phyloP scores from a whole-genome alignment of 352 stramenopile genomes.

The Lagenidium giganteum region DNA sequence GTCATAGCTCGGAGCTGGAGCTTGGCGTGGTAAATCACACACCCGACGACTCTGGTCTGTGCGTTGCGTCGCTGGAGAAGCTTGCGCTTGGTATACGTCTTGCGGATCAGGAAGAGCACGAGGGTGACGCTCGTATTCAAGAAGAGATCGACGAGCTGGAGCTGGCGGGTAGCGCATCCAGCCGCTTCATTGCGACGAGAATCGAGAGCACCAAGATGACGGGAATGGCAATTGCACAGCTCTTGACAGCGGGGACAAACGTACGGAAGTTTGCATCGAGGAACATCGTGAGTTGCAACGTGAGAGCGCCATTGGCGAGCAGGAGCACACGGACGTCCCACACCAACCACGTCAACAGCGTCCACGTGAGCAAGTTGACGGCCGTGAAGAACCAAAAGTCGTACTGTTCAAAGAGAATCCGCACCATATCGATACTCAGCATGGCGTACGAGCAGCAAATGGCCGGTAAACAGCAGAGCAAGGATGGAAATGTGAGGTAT shows the following conservation, averaged over 20 bases:
- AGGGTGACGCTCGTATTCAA: slow-evolving; percentile 10
- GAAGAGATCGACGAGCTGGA: slow-evolving; percentile 13
- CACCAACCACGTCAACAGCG: slow-evolving; percentile 14
- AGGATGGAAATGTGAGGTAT: slow-evolving; percentile 2
- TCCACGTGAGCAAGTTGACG: slow-evolving; percentile 23
- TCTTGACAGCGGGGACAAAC: slow-evolving; percentile 7
- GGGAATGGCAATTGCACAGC: slow-evolving; percentile 2
- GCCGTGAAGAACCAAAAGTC: slow-evolving; percentile 42
- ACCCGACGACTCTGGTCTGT: slow-evolving; percentile 7
- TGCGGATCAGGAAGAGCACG: slow-evolving; percentile 8
- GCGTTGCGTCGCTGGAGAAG: slow-evolving; percentile 5
- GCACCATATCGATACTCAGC: slow-evolving; percentile 24
- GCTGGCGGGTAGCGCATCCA: not conserved
- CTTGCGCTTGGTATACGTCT: slow-evolving; percentile 14
- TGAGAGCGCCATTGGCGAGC: not conserved
- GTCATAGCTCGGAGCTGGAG: slow-evolving; percentile 3
- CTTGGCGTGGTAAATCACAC: slow-evolving; percentile 4
- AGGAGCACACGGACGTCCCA: slow-evolving; percentile 19
- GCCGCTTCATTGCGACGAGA: not conserved
- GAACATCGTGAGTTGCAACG: slow-evolving; percentile 4
- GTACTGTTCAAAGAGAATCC: slow-evolving; percentile 19
- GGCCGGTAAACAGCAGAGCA: slow-evolving; percentile 8
- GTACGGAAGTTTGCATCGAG: slow-evolving; percentile 20
- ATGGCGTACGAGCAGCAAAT: slow-evolving; percentile 17
- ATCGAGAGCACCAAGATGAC: slow-evolving; percentile 1